phyloP scores from a whole-genome alignment of 1,284 basidiomycete species.

The Ustilago xerochloae region DNA sequence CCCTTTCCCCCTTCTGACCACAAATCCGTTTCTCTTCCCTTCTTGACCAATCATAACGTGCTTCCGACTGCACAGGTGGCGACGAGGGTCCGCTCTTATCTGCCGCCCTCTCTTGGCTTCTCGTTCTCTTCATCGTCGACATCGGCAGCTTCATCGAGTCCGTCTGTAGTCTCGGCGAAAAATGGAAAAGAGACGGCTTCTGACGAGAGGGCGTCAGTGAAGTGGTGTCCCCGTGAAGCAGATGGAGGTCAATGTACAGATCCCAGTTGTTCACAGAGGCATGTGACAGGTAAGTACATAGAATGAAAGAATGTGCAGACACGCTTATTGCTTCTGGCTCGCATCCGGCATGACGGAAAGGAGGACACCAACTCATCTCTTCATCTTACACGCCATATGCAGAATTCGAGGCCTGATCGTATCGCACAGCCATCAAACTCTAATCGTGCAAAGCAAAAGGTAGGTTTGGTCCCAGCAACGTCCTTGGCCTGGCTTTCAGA shows the following conservation, averaged over 20 bases:
- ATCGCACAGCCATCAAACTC: not conserved
- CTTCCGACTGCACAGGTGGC: constrained; percentile 14
- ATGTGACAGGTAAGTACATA: constrained; percentile 23
- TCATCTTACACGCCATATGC: not conserved
- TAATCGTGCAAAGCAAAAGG: not conserved
- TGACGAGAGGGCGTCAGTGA: constrained; percentile 16
- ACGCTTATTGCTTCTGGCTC: not conserved
- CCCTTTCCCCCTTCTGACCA: constrained; percentile 6
- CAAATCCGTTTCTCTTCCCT: not conserved
- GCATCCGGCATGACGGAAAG: too few relatives aligned
- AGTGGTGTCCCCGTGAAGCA: constrained; percentile 39
- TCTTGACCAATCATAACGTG: not conserved
- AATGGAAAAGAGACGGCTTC: not conserved
- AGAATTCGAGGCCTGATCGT: not conserved
- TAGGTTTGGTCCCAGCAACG: constrained; percentile 1
- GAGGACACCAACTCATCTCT: too few relatives aligned
- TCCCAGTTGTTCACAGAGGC: constrained; percentile 14
- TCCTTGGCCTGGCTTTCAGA: too few relatives aligned
- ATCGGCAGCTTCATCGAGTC: not conserved
- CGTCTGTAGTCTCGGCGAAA: not conserved
- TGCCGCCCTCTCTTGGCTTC: constrained; percentile 23
- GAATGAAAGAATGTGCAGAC: not conserved
- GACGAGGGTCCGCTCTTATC: constrained; percentile 24
- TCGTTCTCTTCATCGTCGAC: not conserved
- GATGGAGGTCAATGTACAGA: constrained; percentile 20